phyloP scores from a whole-genome alignment of 2,329 filamentous ascomycete species.

The Cryphonectria carpinicola region DNA sequence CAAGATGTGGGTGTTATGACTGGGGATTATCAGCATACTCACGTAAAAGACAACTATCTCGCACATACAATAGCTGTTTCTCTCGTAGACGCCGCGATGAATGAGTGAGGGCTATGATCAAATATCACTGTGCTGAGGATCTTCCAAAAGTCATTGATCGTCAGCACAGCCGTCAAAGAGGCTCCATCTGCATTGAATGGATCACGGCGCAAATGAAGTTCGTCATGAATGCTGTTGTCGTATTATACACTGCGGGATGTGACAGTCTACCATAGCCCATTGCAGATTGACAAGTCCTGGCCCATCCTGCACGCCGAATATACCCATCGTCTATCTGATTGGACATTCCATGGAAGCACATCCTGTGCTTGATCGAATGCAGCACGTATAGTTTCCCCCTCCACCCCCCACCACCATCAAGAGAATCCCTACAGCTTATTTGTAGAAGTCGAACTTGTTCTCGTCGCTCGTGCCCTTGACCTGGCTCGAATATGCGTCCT shows the following conservation, averaged over 20 bases:
- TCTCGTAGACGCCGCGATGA: background rate
- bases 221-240: conserved; percentile 23
- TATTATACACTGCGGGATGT: conserved; percentile 28
- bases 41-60: background rate
- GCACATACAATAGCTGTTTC: background rate
- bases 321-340: conserved; percentile 2
- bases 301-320: background rate
- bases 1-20: background rate
- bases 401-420: background rate
- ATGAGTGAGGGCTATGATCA: background rate
- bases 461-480: conserved; percentile 77
- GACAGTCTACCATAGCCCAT: conserved; percentile 11
- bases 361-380: conserved; percentile 9
- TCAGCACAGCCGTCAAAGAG: background rate
- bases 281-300: background rate
- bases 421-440: conserved; percentile 51
- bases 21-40: background rate
- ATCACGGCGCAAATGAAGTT: background rate
- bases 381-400: background rate
- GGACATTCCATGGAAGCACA: background rate
- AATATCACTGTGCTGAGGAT: background rate
- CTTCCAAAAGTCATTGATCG: background rate
- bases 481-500: conserved; percentile 96
- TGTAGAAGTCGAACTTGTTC: conserved; percentile 91
- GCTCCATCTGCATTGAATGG: background rate